Percentiles rank a stretch among this genome's conserved stretches.
These are phyloP conservation scores for Isabelozyma gotoi DNA, from an alignment of 805 yeast species.

Conservation along the genomic window DNA sequence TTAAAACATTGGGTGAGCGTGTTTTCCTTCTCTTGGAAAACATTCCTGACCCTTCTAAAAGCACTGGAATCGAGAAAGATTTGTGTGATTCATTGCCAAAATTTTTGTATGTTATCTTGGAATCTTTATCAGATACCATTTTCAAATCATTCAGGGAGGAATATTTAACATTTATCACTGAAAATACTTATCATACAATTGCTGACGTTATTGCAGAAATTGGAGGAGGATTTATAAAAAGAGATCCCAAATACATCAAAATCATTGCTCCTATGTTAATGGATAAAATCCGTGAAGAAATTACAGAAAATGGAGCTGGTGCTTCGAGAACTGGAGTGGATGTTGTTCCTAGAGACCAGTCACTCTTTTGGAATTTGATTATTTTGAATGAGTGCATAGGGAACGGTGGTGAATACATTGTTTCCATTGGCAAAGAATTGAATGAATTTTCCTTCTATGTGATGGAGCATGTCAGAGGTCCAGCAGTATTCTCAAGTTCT, in stretches of 20 bases:
- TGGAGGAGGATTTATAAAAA: conserved; percentile 67
- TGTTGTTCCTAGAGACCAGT: conserved; percentile 73
- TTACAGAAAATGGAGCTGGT: conserved; percentile 81
- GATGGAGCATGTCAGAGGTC: conserved; percentile 57
- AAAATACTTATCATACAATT: conserved; percentile 57
- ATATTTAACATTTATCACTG: conserved; percentile 57
- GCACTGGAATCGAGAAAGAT: conserved; percentile 52
- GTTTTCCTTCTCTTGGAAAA: conserved; percentile 66
- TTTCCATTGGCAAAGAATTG: conserved; percentile 46
- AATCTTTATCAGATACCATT: conserved; percentile 59
- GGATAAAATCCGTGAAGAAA: conserved; percentile 59
- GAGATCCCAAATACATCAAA: conserved; percentile 53
- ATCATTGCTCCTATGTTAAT: conserved; percentile 45
- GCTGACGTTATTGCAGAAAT: conserved; percentile 70
- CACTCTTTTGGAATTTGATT: conserved; percentile 67
- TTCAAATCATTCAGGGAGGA: conserved; percentile 46
- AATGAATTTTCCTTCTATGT: conserved; percentile 43
- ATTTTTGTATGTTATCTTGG: conserved; percentile 42
- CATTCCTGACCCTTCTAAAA: conserved; percentile 57
- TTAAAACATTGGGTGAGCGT: conserved; percentile 55
- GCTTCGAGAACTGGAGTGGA: conserved; percentile 63
- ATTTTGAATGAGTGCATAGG: conserved; percentile 70
- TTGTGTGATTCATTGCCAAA: conserved; percentile 35
- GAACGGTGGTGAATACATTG: conserved; percentile 56
- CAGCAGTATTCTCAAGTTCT: conserved; percentile 60